Conservation (phyloP, 257 asterid genomes). For the Mentha longifolia region DNA sequence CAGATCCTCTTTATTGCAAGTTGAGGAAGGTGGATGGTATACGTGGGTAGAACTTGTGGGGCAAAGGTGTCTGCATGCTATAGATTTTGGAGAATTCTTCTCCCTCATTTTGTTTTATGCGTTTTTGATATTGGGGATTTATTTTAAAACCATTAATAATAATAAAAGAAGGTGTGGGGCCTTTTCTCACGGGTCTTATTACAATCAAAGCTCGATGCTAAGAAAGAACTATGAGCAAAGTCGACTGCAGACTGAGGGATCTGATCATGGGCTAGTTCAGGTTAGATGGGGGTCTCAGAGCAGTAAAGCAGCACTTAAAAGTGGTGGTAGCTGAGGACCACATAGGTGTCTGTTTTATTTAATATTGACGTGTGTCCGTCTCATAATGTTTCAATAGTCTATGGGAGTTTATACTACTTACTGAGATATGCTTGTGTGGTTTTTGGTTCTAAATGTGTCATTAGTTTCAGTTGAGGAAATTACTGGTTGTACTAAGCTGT, state of each 20-base stretch:
- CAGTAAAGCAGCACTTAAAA: neutral
- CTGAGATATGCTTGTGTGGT: neutral
- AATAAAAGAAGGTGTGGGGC: neutral
- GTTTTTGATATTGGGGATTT: neutral
- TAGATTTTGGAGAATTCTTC: constrained; percentile 20
- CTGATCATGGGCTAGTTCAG: neutral
- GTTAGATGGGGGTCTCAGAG: neutral
- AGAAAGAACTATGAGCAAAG: neutral
- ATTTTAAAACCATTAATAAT: neutral
- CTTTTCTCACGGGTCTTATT: neutral
- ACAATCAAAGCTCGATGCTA: neutral
- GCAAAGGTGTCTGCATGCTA: constrained; percentile 17
- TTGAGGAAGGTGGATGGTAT: constrained; percentile 17
- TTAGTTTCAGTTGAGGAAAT: constrained; percentile 14
- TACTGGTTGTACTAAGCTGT: neutral
- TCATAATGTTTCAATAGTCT: neutral
- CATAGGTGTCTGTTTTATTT: neutral
- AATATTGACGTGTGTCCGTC: neutral
- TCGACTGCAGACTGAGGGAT: neutral
- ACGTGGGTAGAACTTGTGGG: neutral
- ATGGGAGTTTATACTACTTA: neutral
- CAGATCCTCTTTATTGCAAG: constrained; percentile 10
- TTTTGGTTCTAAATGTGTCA: neutral
- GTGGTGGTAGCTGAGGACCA: neutral
- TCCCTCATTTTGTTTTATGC: constrained; percentile 3